Evolutionary conservation across 768 basidiomycete species (phyloP).

Genomic region (Agrocybe chaxingu): DNA sequence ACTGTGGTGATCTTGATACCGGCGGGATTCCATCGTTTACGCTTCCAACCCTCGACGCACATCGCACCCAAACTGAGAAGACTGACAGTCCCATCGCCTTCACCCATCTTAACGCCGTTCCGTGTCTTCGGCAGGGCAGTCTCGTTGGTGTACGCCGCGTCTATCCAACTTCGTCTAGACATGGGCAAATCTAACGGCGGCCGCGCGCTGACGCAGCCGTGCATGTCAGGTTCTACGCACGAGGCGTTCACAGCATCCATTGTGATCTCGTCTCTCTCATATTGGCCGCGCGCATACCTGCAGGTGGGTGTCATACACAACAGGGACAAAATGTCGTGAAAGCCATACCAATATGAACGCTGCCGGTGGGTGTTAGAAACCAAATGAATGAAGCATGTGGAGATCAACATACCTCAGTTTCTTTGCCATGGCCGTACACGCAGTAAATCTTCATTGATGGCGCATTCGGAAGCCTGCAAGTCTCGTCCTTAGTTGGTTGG

Average conservation of each 20-base stretch:
- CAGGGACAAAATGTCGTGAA: background rate
- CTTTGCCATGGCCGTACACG: constrained; percentile 93
- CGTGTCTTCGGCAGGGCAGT: constrained; percentile 52
- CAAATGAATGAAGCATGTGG: background rate
- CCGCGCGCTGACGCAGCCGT: constrained; percentile 40
- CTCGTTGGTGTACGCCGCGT: constrained; percentile 75
- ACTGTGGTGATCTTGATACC: constrained; percentile 84
- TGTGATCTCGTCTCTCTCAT: constrained; percentile 60
- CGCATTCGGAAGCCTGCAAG: constrained; percentile 72
- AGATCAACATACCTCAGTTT: constrained; percentile 71
- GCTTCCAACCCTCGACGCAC: constrained; percentile 95
- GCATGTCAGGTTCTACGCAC: constrained; percentile 42
- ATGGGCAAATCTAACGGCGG: constrained; percentile 51
- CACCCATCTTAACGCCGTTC: constrained; percentile 89
- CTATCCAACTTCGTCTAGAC: constrained; percentile 75
- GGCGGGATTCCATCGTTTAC: constrained; percentile 86
- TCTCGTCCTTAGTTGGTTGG: background rate
- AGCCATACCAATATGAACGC: constrained; percentile 79
- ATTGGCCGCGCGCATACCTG: constrained; percentile 72
- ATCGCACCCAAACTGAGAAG: constrained; percentile 87
- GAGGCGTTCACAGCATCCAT: constrained; percentile 39
- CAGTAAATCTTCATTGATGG: constrained; percentile 92
- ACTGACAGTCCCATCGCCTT: constrained; percentile 94
- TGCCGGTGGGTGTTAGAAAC: constrained; percentile 21
- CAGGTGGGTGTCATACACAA: background rate